Conservation (phyloP, 2,329 filamentous ascomycete species). For the Epicoccum sorghinum region DNA sequence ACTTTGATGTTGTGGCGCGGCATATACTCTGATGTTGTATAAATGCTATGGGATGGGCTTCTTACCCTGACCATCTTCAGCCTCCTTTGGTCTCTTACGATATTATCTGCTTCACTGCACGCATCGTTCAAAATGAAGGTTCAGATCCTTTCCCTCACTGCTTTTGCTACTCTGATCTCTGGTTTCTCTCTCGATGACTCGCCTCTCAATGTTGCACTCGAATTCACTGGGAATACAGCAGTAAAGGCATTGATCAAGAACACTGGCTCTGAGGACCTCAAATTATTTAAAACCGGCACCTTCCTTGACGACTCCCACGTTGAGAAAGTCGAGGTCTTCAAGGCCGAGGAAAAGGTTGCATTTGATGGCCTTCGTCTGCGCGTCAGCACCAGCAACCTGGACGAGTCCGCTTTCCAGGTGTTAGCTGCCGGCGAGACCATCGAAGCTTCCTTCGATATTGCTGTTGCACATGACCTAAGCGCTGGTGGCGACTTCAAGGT, state of each 20-base stretch:
- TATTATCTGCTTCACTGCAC: not conserved
- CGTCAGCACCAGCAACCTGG: slow-evolving; percentile 53
- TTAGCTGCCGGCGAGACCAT: slow-evolving; percentile 56
- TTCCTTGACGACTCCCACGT: slow-evolving; percentile 58
- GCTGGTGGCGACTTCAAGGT: slow-evolving; percentile 60
- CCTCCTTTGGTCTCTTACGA: not conserved
- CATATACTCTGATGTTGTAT: not conserved
- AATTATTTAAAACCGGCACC: slow-evolving; percentile 59
- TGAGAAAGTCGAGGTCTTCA: slow-evolving; percentile 60
- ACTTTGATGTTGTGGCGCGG: no score
- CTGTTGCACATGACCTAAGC: slow-evolving; percentile 59
- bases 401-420: slow-evolving; percentile 57
- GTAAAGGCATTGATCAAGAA: slow-evolving; percentile 61
- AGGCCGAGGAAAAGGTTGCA: slow-evolving; percentile 53
- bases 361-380: slow-evolving; percentile 61
- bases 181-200: slow-evolving; percentile 38
- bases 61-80: not conserved
- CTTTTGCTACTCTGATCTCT: slow-evolving; percentile 21
- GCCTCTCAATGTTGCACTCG: slow-evolving; percentile 47
- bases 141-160: slow-evolving; percentile 19
- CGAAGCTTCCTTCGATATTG: slow-evolving; percentile 60
- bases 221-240: slow-evolving; percentile 56
- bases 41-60: not conserved
- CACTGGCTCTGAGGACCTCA: slow-evolving; percentile 55
- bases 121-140: slow-evolving; percentile 24